phyloP scores from a whole-genome alignment of 768 basidiomycete species.

The Agaricus blazei region DNA sequence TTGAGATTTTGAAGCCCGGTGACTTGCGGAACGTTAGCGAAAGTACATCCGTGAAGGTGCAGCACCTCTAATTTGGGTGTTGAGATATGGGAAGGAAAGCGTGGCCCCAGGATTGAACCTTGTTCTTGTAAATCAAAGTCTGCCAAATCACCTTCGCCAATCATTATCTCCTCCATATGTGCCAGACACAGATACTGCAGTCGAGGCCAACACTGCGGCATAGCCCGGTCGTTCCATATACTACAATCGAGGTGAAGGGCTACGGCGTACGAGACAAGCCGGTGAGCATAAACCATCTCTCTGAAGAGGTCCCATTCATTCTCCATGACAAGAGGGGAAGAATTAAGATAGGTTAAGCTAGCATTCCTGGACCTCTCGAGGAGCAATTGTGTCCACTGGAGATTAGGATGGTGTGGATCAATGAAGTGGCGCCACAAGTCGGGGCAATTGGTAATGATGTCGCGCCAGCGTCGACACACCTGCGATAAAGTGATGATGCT shows the following conservation, averaged over 20 bases:
- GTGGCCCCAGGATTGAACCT: neutral
- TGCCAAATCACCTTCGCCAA: neutral
- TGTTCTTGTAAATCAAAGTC: neutral
- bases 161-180: neutral
- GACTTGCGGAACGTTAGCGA: neutral
- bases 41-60: neutral
- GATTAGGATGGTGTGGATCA: neutral
- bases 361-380: neutral
- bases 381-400: neutral
- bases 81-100: neutral
- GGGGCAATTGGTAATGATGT: neutral
- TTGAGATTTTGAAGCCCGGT: neutral
- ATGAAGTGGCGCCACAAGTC: neutral
- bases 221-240: neutral
- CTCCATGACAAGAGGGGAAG: neutral
- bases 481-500: neutral
- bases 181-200: neutral
- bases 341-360: neutral
- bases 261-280: neutral
- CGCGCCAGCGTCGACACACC: neutral
- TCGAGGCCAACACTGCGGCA: neutral
- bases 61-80: neutral
- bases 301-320: neutral
- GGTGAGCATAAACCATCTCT: neutral
- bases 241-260: neutral